Conservation (phyloP, 2,329 filamentous ascomycete genomes). For the Orbilia brochopaga region DNA sequence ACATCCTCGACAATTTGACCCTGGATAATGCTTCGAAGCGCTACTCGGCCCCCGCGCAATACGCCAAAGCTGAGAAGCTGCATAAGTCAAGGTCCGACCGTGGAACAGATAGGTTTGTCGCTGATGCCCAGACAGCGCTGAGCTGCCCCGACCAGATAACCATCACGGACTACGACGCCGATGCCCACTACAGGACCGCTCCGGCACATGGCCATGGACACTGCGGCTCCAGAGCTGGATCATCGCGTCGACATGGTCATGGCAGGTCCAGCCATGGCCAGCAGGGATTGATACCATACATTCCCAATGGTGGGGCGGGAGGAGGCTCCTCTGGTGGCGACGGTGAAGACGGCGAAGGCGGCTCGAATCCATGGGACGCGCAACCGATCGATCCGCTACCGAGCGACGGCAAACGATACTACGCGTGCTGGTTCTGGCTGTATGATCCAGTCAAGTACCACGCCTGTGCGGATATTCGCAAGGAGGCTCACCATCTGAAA, state of each 20-base stretch:
- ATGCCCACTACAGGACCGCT: constrained; percentile 22
- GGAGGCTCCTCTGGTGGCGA: constrained; percentile 25
- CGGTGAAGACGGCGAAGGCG: constrained; percentile 6
- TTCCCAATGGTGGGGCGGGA: constrained; percentile 16
- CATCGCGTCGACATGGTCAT: constrained; percentile 22
- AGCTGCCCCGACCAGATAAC: constrained; percentile 3
- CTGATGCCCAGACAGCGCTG: not conserved
- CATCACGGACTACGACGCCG: constrained; percentile 31
- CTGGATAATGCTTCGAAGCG: constrained; percentile 21
- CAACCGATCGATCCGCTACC: constrained; percentile 41
- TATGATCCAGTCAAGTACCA: constrained; percentile 39
- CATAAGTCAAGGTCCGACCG: constrained; percentile 14
- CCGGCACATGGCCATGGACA: constrained; percentile 15
- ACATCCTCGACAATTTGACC: constrained; percentile 21
- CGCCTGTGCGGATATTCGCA: constrained; percentile 32
- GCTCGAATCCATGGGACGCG: constrained; percentile 30
- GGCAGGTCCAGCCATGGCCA: constrained; percentile 14
- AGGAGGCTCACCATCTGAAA: constrained; percentile 42
- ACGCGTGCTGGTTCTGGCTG: constrained; percentile 47
- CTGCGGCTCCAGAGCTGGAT: constrained; percentile 24
- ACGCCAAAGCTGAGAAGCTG: constrained; percentile 4
- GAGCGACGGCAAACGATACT: constrained; percentile 40
- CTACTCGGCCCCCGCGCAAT: not conserved
- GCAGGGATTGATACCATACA: constrained; percentile 21
- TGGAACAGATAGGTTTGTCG: not conserved